These are phyloP conservation scores for Tolypocladium capitatum DNA, from an alignment of 2,329 filamentous ascomycete genomes.

Conservation along the genomic window DNA sequence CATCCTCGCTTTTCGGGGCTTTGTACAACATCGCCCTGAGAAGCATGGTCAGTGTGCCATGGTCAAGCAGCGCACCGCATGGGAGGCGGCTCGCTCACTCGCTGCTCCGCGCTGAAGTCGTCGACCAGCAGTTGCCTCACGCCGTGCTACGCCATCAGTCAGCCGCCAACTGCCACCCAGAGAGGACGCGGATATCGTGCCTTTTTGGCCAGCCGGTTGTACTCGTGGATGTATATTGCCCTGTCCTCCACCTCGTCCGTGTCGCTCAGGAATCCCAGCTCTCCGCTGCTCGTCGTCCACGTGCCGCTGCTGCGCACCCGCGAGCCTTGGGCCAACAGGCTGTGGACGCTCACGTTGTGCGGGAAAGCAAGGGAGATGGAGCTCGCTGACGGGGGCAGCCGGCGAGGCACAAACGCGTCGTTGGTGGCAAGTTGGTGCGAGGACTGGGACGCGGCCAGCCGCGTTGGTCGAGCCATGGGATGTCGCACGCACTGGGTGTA, in stretches of 20 bases:
- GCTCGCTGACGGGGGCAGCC: conserved; percentile 12
- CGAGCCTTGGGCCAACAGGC: conserved; percentile 7
- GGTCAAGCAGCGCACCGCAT: not conserved
- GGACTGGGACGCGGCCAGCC: conserved; percentile 5
- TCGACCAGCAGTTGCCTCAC: conserved; percentile 28
- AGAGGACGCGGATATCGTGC: conserved; percentile 18
- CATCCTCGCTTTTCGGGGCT: conserved; percentile 21
- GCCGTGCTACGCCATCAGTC: conserved; percentile 31
- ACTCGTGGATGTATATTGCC: conserved; percentile 37
- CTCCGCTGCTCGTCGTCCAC: conserved; percentile 44
- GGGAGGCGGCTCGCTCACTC: conserved; percentile 17
- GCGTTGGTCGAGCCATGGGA: conserved; percentile 17
- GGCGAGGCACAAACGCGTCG: conserved; percentile 5
- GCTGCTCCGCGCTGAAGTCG: conserved; percentile 17
- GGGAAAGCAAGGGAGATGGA: conserved; percentile 12
- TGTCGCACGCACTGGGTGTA: not conserved
- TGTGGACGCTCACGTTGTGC: conserved; percentile 13
- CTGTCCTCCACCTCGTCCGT: conserved; percentile 36
- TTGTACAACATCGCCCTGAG: conserved; percentile 8
- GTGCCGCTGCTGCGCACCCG: conserved; percentile 34
- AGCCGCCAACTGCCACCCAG: not conserved
- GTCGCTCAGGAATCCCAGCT: conserved; percentile 31
- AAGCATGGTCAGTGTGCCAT: not conserved
- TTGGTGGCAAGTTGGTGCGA: conserved; percentile 8
- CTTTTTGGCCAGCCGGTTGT: conserved; percentile 47